Percentiles rank a stretch among this genome's conserved stretches.
These are phyloP conservation scores for Monosporascus sp. DNA, from an alignment of 2,329 filamentous ascomycete genomes.

Conservation along the genomic window DNA sequence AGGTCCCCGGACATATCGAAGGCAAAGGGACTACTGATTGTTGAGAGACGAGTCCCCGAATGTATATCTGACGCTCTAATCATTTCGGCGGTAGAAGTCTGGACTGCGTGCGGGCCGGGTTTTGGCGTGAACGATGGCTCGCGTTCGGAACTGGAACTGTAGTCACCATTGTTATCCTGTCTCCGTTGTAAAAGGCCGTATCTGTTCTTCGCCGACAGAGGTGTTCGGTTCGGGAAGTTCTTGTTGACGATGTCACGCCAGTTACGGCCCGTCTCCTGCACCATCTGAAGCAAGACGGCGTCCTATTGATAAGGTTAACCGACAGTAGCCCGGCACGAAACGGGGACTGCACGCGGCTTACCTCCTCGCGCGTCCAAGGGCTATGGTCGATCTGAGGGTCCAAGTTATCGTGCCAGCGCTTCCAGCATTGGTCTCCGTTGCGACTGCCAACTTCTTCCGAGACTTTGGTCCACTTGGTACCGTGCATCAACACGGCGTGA, in stretches of 20 bases:
- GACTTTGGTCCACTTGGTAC: not conserved
- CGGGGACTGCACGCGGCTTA: not conserved
- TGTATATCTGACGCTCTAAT: not conserved
- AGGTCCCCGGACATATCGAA: not conserved
- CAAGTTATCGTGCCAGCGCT: constrained; percentile 1
- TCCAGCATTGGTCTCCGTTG: constrained; percentile 1
- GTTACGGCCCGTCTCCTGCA: not conserved
- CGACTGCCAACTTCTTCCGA: not conserved
- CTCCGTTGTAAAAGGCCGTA: not conserved
- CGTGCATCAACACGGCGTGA: not conserved
- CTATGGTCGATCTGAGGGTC: not conserved
- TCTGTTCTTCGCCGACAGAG: not conserved
- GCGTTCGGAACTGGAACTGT: not conserved
- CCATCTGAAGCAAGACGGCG: not conserved
- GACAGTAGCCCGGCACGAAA: not conserved
- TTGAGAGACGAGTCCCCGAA: not conserved
- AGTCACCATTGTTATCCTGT: not conserved
- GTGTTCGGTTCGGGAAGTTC: not conserved
- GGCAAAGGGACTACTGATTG: not conserved
- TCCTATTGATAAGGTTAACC: not conserved
- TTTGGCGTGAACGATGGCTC: not conserved
- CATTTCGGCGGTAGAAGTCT: not conserved
- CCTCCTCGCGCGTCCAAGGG: not conserved
- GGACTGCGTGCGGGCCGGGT: not conserved
- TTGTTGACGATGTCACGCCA: constrained; percentile 1